Base-by-base conservation (phyloP, 176 grass and related monocot species). In the Aegilops speltoides region DNA sequence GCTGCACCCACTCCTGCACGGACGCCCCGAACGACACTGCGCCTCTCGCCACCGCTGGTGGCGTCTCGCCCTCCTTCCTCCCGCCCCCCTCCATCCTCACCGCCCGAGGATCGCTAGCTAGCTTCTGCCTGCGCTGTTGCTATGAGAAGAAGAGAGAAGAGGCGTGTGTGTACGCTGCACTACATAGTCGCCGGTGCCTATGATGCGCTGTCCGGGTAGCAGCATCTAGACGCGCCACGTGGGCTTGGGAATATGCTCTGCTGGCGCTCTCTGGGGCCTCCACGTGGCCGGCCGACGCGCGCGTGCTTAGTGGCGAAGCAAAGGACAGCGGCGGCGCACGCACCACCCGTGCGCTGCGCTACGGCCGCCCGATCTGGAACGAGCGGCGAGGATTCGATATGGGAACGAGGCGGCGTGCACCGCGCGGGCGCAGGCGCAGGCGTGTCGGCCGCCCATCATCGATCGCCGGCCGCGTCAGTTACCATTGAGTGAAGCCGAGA, bases 1-100 rank as follows among this genome's bases (percentile, higher is more conserved):
- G 90, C 82, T 88, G 85, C 61, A 87, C 32, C 81, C 82, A 80
- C 86, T 95, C 93, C 43, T 77, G 73, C 60, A 90, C 16, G 2
- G 93, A 92, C 12, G 78, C 85, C 6, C 90, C 90, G 17, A 89
- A 87, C 79, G 87, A 57, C 40, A 77, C 79, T 2, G 66, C 76
- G 9, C 84, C 84, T 28, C 74, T 85, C 57, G 32, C 28, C 36
- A 57, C 36, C 57, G 68, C 28, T 28, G 76, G 29, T 43, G 67
- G 6, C 65, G 54, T 7, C 46, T 57, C 36, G 11, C 62, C 57
- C 79, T 81, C 65, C 69, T 52, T 83, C 71, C 73, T 75, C 14
- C 54, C 19, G 7, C 1, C 54, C 7, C 54, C 7, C 52, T 56
- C 52, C 54, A 59, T 59, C 16, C 19, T 22, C 19, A 54, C 19